Evolutionary conservation across 2,329 filamentous ascomycete genomes (phyloP).

Genomic region (Plectosphaerella cucumerina): DNA sequence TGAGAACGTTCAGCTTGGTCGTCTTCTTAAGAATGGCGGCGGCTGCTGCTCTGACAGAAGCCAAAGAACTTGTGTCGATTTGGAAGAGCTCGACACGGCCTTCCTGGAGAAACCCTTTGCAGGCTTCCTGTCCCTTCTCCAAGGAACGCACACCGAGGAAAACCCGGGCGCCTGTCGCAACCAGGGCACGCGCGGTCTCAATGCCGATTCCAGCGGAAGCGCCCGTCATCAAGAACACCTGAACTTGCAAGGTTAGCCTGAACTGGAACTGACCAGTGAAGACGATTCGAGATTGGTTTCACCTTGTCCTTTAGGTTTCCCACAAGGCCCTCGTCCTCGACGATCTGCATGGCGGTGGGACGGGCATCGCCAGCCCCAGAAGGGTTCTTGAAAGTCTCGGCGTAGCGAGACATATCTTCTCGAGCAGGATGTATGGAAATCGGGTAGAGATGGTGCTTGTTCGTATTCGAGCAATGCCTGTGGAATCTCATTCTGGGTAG

Average conservation of each 20-base stretch:
- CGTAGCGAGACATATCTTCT: neutral
- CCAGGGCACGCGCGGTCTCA: slow-evolving; percentile 27
- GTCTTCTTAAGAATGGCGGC: slow-evolving; percentile 18
- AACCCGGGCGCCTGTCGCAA: slow-evolving; percentile 9
- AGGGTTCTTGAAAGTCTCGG: slow-evolving; percentile 8
- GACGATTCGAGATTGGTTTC: neutral
- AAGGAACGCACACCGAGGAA: neutral
- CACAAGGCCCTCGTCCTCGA: slow-evolving; percentile 12
- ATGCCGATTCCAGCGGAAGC: slow-evolving; percentile 37
- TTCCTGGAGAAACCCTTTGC: neutral
- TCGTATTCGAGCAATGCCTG: neutral
- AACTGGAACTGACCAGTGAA: no score
- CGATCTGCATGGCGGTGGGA: slow-evolving; percentile 13
- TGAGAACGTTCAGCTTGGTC: slow-evolving; percentile 6
- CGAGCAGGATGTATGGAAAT: neutral
- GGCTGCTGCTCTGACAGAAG: slow-evolving; percentile 29
- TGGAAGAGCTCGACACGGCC: slow-evolving; percentile 17
- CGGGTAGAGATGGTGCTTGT: neutral
- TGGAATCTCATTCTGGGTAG: neutral
- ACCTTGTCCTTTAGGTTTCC: slow-evolving; percentile 10
- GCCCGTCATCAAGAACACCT: slow-evolving; percentile 26
- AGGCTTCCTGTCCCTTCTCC: neutral
- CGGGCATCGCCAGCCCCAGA: slow-evolving; percentile 13
- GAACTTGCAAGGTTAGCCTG: no score
- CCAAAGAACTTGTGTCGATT: slow-evolving; percentile 32